Conservation (phyloP, 129 eudicot genomes). For the Daucus carota region DH1_v3.0 NC_030388.2:28084001-28084500, state of each 20-base stretch:
- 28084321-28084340: neutral
- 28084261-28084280: neutral
- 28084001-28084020: slow-evolving; percentile 5
- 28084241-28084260: slow-evolving; percentile 20
- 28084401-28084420: too few species aligned
- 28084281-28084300: neutral
- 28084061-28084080: neutral
- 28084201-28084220: slow-evolving; percentile 25
- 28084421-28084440: too few species aligned
- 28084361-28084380: too few species aligned
- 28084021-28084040: slow-evolving; percentile 17
- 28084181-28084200: neutral
- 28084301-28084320: neutral
- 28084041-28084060: slow-evolving; percentile 1
- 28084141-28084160: neutral
- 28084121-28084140: neutral
- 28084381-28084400: too few species aligned
- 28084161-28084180: neutral
- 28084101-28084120: slow-evolving; percentile 7
- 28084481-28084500: neutral
- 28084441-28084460: too few species aligned
- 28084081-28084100: slow-evolving; percentile 13
- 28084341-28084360: neutral
- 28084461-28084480: neutral
- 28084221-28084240: slow-evolving; percentile 25